Percentiles rank a stretch among this genome's conserved stretches.
Conservation (phyloP, 306 rosid species). For the Quercus mongolica region DNA sequence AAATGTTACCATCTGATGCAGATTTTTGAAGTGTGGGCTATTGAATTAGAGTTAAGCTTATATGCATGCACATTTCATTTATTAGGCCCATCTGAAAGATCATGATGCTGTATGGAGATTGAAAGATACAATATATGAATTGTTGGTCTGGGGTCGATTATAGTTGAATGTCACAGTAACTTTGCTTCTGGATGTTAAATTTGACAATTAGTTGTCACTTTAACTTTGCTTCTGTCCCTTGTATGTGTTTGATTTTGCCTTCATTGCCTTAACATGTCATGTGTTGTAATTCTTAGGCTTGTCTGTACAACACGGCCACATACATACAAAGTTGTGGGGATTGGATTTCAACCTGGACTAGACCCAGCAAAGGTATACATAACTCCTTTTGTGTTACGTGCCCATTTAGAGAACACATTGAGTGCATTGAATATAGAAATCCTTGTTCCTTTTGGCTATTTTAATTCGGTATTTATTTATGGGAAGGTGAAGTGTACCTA, state of each 20-base stretch:
- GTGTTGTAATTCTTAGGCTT: conserved; percentile 48
- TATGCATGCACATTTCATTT: background rate
- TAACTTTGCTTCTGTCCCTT: background rate
- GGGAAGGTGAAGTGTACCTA: background rate
- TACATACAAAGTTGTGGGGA: conserved; percentile 68
- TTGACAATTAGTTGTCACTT: too few relatives aligned
- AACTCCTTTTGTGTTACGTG: conserved; percentile 2
- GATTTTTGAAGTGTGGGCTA: background rate
- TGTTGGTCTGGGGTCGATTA: background rate
- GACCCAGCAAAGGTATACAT: conserved; percentile 81
- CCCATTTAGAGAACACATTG: background rate
- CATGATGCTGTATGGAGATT: background rate
- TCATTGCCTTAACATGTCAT: background rate
- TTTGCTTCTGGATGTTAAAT: background rate
- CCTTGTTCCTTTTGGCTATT: background rate
- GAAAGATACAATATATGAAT: background rate
- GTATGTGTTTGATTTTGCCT: background rate
- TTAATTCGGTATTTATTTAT: background rate
- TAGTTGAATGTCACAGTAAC: background rate
- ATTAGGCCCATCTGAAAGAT: background rate
- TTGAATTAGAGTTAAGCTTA: background rate
- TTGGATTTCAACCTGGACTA: conserved; percentile 96
- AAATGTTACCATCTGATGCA: background rate
- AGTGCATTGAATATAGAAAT: background rate
- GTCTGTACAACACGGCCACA: conserved; percentile 76